phyloP scores from a whole-genome alignment of 441 rosid species.

The Biscutella laevigata region DNA sequence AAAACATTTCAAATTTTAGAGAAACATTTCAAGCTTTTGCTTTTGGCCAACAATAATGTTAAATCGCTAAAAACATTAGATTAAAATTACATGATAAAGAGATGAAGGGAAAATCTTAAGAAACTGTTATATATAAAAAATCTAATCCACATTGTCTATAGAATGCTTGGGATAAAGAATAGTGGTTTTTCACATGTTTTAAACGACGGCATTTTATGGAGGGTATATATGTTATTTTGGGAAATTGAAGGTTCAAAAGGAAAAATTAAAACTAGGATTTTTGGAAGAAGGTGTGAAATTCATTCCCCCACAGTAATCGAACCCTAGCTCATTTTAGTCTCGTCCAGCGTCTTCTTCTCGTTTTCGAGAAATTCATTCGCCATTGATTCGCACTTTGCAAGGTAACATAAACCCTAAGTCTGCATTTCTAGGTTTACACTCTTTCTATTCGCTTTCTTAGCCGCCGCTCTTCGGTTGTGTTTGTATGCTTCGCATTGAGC shows the following conservation, averaged over 20 bases:
- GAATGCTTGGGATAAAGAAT: too few relatives aligned
- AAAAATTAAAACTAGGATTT: neutral
- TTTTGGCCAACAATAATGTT: too few relatives aligned
- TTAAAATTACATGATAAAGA: too few relatives aligned
- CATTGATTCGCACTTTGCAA: constrained; percentile 15
- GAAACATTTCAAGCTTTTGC: neutral
- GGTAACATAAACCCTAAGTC: constrained; percentile 8
- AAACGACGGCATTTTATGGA: neutral
- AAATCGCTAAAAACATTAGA: too few relatives aligned
- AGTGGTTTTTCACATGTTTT: too few relatives aligned
- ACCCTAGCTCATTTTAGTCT: constrained; percentile 13
- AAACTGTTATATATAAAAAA: too few relatives aligned
- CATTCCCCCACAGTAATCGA: neutral
- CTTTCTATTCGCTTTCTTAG: neutral
- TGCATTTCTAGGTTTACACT: neutral
- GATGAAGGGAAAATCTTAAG: too few relatives aligned
- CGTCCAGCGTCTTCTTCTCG: neutral
- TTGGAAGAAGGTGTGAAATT: neutral
- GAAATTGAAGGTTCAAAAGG: neutral
- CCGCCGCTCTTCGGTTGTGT: neutral
- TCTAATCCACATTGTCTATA: too few relatives aligned
- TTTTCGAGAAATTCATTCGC: constrained; percentile 8
- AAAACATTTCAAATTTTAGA: constrained; percentile 2
- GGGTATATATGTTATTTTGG: neutral
- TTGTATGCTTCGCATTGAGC: constrained; percentile 16